Evolutionary conservation across 116 monocot species (phyloP), one percentile per base, ranked within the genome.

Genomic region (Posidonia oceanica): DNA sequence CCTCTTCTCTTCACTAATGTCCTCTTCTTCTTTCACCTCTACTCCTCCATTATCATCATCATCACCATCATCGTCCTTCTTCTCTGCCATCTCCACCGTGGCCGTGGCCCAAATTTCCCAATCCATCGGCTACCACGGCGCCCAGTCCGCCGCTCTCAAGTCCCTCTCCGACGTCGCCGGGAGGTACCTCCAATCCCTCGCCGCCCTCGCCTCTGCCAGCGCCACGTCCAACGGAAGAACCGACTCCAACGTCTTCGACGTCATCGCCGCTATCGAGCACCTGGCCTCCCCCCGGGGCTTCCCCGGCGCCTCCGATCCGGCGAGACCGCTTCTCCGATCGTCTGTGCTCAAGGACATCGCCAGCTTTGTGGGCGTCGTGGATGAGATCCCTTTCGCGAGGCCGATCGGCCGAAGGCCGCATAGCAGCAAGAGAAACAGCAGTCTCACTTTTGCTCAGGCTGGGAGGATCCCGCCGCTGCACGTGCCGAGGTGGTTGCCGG

Each of bases 401-500:
- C 80, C 84, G 16, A 74, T 87, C 20, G 42, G 55, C 17, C 57
- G 78, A 41, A 20, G 20, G 29, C 21, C 15, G 16, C 11, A 0
- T 39, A 17, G 11, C 14, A 53, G 2, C 14, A n/a, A 7, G 54
- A 37, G 8, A 54, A 67, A 5, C 14, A 0, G 2, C n/a, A 7
- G 15, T 10, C 16, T 39, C 57, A 85, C 79, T 52, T 85, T 87
- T 55, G 68, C 70, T 36, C 70, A 73, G 69, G 54, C 40, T 41
- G 74, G 81, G 69, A 59, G 15, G 56, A 76, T 76, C 12, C 85
- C 87, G 39, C 39, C 69, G 23, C 23, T 62, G 64, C 86, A 88
- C 79, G 80, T 95, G 71, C 91, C 95, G 22, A 65, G 68, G 64
- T 95, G 95, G 95, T 40, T 95, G 77, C 95, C 95, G 66, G 69